These are phyloP conservation scores for Zymoseptoria pseudotritici DNA, from an alignment of 2,329 filamentous ascomycete species.

Conservation along the genomic window DNA sequence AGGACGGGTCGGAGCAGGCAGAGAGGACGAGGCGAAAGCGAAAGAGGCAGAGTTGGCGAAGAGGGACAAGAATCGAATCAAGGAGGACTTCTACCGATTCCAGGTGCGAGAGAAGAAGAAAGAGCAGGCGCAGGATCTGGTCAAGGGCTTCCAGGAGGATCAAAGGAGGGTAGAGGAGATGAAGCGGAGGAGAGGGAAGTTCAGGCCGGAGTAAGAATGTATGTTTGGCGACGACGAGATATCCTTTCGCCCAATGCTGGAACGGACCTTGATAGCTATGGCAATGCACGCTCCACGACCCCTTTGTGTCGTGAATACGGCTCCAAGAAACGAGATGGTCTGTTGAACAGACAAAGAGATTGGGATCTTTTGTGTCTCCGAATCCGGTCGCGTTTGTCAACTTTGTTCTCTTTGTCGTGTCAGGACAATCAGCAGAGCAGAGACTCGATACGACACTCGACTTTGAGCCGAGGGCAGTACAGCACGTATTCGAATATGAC, in stretches of 20 bases:
- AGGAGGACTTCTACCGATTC: conserved; percentile 75
- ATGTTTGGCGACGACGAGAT: background rate
- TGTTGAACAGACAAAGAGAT: background rate
- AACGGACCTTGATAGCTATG: background rate
- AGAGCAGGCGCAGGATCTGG: conserved; percentile 60
- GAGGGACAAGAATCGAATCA: conserved; percentile 52
- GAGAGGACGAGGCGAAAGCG: conserved; percentile 56
- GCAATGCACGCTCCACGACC: background rate
- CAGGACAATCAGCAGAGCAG: background rate
- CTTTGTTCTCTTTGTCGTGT: background rate
- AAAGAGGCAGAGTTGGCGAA: conserved; percentile 56
- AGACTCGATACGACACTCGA: background rate
- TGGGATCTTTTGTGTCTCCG: background rate
- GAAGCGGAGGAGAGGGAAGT: conserved; percentile 20
- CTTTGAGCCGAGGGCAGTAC: background rate
- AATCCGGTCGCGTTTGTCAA: background rate
- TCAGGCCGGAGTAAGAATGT: conserved; percentile 13
- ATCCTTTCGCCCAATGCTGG: background rate
- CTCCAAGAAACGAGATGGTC: background rate
- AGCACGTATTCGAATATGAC: background rate
- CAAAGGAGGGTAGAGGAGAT: conserved; percentile 20
- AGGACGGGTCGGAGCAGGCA: conserved; percentile 64
- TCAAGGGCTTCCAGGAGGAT: conserved; percentile 58
- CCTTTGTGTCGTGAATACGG: background rate
- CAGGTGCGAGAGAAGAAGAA: conserved; percentile 75